A percentile compares a stretch with the other conserved stretches of the same genome.
Evolutionary conservation across 1,139 yeast species (phyloP).

Genomic region (Yamadazyma diddensiae): DNA sequence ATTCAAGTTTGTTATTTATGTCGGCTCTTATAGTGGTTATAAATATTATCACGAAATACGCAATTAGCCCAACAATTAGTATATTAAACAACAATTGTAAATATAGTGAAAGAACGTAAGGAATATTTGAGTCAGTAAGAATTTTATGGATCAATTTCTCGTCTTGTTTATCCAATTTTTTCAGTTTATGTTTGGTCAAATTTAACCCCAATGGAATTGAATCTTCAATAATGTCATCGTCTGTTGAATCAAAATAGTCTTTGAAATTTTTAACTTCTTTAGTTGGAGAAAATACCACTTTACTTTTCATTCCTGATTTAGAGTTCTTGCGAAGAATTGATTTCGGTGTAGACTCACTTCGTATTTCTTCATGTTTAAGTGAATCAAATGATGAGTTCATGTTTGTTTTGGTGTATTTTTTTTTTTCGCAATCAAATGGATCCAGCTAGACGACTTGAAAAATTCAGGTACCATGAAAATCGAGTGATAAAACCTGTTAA

Average conservation of each 20-base stretch:
- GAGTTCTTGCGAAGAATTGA: conserved; percentile 13
- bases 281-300: conserved; percentile 35
- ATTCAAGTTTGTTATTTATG: conserved; percentile 64
- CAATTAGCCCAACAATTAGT: conserved; percentile 50
- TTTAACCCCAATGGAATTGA: conserved; percentile 4
- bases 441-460: conserved; percentile 3
- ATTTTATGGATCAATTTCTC: conserved; percentile 7
- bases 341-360: conserved; percentile 17
- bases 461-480: conserved; percentile 4
- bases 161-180: conserved; percentile 5
- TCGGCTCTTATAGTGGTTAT: conserved; percentile 66
- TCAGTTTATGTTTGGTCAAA: conserved; percentile 4
- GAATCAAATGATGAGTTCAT: conserved; percentile 7
- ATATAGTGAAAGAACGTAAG: conserved; percentile 67
- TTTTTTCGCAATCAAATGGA: conserved; percentile 3
- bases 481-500: conserved; percentile 1
- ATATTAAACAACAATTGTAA: conserved; percentile 69
- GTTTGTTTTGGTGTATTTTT: conserved; percentile 2
- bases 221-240: conserved; percentile 9
- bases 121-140: conserved; percentile 30
- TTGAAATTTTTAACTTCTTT: conserved; percentile 22
- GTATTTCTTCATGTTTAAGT: conserved; percentile 3
- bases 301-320: conserved; percentile 5
- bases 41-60: conserved; percentile 54
- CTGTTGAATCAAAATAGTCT: conserved; percentile 19